Evolutionary conservation across 805 yeast genomes (phyloP), one percentile per base, ranked within the genome.

Genomic region (Torulaspora franciscae): DNA sequence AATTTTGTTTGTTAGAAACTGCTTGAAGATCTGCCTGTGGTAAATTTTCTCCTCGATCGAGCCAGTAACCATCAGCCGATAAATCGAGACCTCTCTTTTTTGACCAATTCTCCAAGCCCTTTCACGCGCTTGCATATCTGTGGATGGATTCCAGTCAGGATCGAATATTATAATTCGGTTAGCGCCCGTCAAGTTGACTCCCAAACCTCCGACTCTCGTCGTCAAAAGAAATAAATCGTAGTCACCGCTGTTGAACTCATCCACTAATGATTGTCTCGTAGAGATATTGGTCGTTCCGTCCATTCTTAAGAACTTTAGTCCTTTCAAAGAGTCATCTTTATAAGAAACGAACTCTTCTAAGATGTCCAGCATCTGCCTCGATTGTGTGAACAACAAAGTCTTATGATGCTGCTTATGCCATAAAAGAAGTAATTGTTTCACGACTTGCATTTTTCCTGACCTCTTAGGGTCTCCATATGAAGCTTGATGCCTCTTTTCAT

Each of bases 91-190:
- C 55, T 90, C 96, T 46, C 82, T 80, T 61, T 85, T 90, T 64
- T 91, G 99, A 1, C 99, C 99, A 50, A 91, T 72, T 52, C 99
- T 73, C 98, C 98, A 93, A 0, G 98, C 97, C 39, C 99, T 69
- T 62, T 91, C 99, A 48, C 98, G 73, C 0, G 99, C 99, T 65
- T 91, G 99, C 48, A 90, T 75, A 68, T 91, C 99, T 0, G 98
- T 93, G 1, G 96, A 88, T 0, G 99, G 99, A 59, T 91, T 91
- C 99, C 99, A 91, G 65, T 93, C 98, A 0, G 99, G 99, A 58
- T 91, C 99, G 61, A 77, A 91, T 11, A 91, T 91, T 17, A 91
- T 87, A 9, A 91, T 96, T 36, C 98, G 69, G 53, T 89, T 89
- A 0, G 99, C 98, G 3, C 98, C 98, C 0, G 96, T 91, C 37